phyloP scores from a whole-genome alignment of 2,329 filamentous ascomycete species.

The Lachnellula cervina region DNA sequence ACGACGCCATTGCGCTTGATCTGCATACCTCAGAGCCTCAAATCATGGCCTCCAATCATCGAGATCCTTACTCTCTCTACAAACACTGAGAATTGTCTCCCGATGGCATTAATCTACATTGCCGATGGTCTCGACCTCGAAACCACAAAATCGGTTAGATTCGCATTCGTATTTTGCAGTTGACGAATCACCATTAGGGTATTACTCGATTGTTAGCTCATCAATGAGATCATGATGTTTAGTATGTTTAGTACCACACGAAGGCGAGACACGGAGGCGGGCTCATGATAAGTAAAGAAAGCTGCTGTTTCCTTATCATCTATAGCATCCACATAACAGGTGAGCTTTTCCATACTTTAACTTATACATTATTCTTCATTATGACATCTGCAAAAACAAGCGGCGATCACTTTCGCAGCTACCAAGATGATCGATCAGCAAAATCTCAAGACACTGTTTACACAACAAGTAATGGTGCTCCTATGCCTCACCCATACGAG shows the following conservation, averaged over 20 bases:
- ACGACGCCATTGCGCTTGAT: too few species aligned
- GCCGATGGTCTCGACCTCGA: too few species aligned
- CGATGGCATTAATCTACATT: too few species aligned
- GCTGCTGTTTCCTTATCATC: neutral
- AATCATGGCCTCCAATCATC: too few species aligned
- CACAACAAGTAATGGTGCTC: slow-evolving; percentile 36
- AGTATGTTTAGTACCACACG: too few species aligned
- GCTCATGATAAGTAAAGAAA: neutral
- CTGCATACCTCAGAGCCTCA: too few species aligned
- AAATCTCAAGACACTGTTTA: slow-evolving; percentile 43
- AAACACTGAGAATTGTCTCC: too few species aligned
- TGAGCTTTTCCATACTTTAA: neutral
- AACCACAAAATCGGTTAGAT: too few species aligned
- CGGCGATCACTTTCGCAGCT: slow-evolving; percentile 36
- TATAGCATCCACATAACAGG: neutral
- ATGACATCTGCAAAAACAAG: slow-evolving; percentile 32
- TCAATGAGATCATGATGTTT: neutral
- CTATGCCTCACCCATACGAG: slow-evolving; percentile 54
- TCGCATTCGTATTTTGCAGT: neutral
- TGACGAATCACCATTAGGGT: neutral
- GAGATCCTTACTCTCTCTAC: too few species aligned
- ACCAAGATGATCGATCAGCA: slow-evolving; percentile 37
- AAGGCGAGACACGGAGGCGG: neutral
- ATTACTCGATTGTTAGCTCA: neutral
- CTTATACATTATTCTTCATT: neutral